These are phyloP conservation scores for Cladophialophora bantiana DNA, from an alignment of 2,329 filamentous ascomycete species.

Conservation along the genomic window DNA sequence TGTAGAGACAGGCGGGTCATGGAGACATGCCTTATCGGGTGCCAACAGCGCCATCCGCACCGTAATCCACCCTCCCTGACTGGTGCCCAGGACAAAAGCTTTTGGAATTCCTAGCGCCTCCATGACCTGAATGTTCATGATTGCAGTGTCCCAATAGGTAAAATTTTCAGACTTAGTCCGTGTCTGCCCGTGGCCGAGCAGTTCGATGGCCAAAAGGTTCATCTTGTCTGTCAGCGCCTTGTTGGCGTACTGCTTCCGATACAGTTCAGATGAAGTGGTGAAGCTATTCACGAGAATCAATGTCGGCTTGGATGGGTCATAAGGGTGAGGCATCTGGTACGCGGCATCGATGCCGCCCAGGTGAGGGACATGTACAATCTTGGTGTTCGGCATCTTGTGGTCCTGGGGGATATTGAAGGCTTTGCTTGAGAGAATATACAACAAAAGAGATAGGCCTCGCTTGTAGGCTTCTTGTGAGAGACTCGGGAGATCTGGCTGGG, in stretches of 20 bases:
- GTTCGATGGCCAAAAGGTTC: constrained; percentile 63
- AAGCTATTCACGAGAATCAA: constrained; percentile 61
- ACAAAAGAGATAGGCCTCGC: neutral
- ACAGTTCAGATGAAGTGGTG: constrained; percentile 57
- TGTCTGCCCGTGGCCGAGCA: constrained; percentile 61
- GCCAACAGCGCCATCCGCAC: constrained; percentile 61
- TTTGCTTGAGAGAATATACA: neutral
- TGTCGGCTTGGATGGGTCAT: constrained; percentile 61
- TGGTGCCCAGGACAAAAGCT: constrained; percentile 55
- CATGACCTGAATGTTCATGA: constrained; percentile 52
- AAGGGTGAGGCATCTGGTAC: constrained; percentile 54
- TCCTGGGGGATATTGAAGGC: neutral
- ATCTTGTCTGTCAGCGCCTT: constrained; percentile 46
- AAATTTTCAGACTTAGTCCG: constrained; percentile 52
- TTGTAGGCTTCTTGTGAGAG: too few species aligned
- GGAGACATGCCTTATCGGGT: constrained; percentile 52
- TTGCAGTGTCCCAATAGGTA: constrained; percentile 63
- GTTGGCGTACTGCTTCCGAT: constrained; percentile 50
- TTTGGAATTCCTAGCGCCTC: constrained; percentile 40
- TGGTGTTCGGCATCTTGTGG: constrained; percentile 31
- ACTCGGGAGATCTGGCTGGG: too few species aligned
- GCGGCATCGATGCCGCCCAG: constrained; percentile 58
- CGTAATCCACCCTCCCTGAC: constrained; percentile 62
- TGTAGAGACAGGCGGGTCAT: neutral
- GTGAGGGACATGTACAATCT: constrained; percentile 56